A percentile compares a stretch with the other conserved stretches of the same genome.
Evolutionary conservation across 148 eudicot species (phyloP).

Genomic region (Chenopodium album): DNA sequence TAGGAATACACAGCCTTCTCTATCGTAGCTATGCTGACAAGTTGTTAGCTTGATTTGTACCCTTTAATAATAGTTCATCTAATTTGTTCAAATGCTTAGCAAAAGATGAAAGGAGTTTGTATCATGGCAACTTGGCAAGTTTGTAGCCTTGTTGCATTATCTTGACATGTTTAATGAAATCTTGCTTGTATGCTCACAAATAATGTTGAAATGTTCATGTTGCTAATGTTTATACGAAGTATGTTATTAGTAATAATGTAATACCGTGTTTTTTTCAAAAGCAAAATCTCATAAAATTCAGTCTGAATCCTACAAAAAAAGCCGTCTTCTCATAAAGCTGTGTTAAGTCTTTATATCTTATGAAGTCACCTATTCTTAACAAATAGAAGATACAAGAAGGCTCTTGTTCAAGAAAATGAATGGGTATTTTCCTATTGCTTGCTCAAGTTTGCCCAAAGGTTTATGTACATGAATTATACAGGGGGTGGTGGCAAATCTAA

Average conservation of each 20-base stretch:
- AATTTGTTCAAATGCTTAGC: neutral
- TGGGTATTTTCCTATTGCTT: neutral
- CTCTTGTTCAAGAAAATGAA: neutral
- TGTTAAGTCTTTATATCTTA: neutral
- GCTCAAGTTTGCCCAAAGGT: neutral
- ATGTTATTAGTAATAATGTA: too few species aligned
- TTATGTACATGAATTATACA: constrained; percentile 43
- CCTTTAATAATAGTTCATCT: neutral
- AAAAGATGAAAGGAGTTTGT: neutral
- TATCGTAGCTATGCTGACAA: neutral
- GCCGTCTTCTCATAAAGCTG: too few species aligned
- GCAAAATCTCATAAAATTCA: too few species aligned
- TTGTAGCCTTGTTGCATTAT: neutral
- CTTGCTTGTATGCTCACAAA: neutral
- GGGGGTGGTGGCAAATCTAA: constrained; percentile 92
- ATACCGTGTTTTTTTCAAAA: too few species aligned
- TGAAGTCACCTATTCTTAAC: neutral
- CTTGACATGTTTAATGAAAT: neutral
- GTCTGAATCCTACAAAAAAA: too few species aligned
- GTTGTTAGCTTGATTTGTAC: constrained; percentile 6
- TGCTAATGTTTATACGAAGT: neutral
- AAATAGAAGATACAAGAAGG: neutral
- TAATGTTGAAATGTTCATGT: neutral
- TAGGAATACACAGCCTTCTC: constrained; percentile 23
- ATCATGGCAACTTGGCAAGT: neutral